Percentiles rank a stretch among this genome's conserved stretches.
These are phyloP conservation scores for Heimioporus retisporus DNA, from an alignment of 1,284 basidiomycete genomes.

Conservation along the genomic window DNA sequence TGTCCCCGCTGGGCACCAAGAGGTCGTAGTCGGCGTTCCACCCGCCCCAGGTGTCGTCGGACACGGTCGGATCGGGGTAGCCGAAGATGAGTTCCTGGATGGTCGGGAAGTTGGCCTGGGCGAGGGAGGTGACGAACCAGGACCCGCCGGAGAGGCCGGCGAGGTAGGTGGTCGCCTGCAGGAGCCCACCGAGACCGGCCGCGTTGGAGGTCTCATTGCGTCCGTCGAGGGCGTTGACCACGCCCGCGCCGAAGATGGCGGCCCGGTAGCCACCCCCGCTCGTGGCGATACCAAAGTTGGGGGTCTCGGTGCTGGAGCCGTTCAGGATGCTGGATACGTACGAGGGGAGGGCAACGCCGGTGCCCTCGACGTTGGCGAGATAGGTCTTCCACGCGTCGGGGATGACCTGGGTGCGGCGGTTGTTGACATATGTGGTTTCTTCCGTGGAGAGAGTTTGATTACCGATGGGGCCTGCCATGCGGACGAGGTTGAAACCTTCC, in stretches of 20 bases:
- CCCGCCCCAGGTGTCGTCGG: conserved; percentile 40
- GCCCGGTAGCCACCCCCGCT: conserved; percentile 63
- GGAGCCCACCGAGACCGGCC: conserved; percentile 59
- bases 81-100: conserved; percentile 51
- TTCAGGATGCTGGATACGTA: conserved; percentile 50
- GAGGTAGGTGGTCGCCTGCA: conserved; percentile 59
- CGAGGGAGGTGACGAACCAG: conserved; percentile 51
- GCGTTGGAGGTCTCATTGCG: conserved; percentile 53
- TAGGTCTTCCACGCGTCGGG: conserved; percentile 46
- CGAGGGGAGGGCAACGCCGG: conserved; percentile 36
- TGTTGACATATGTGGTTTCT: conserved; percentile 43
- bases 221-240: conserved; percentile 60
- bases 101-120: conserved; percentile 52
- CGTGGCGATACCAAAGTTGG: conserved; percentile 53
- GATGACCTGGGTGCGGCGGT: conserved; percentile 41
- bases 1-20: conserved; percentile 27
- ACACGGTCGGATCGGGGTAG: conserved; percentile 22
- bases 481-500: conserved; percentile 44
- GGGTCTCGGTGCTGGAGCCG: conserved; percentile 34
- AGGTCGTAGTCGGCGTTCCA: conserved; percentile 48
- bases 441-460: conserved; percentile 43
- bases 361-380: conserved; percentile 46
- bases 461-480: conserved; percentile 36
- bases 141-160: conserved; percentile 56
- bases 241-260: conserved; percentile 60